Base-by-base conservation (phyloP, 2,329 filamentous ascomycete genomes). In the Fusarium gaditjirri region DNA sequence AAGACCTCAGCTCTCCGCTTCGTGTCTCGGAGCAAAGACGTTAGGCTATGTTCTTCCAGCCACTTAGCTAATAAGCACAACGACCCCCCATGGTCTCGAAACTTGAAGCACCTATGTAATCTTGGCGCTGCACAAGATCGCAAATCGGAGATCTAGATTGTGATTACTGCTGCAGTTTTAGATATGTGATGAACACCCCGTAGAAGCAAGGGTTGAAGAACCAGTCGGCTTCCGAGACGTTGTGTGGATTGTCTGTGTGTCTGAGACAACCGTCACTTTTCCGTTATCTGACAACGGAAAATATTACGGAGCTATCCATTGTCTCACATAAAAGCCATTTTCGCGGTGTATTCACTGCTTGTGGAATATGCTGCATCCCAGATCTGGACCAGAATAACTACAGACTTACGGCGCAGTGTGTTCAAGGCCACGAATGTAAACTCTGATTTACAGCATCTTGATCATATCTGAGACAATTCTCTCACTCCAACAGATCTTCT, bases 71-170 rank as follows among this genome's bases (percentile, higher is more conserved):
- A 56, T 10, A 35, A 25, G 5, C n/a, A 21, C 19, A 21, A 19
- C 13, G 10, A 35, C 16, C 53, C 23, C 35, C 39, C 5, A 23
- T n/a, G 14, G n/a, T 27, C 25, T 43, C 19, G 19, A 43, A 31
- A 19, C 50, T 23, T 13, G 10, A 16, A 6, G 53, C 11, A 47
- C 1, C 4, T 13, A 47, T 56, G 23, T 9, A n/a, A 35, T 33
- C 53, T 47, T 56, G 53, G 53, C 53, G 53, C 38, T 56, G 53
- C 27, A 47, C 53, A 7, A 56, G 13, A 56, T 56, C 39, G n/a
- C 29, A 46, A 27, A 27, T 46, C 39, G 39, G 39, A 27, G 6
- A 42, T n/a, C 23, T 43, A 27, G 19, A 29, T 39, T 39, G 13
- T 38, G 19, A n/a, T 13, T 17, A 17, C 19, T 12, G 9, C 23